Conservation (phyloP, 345 rosid species). For the Salix koriyanagi region DNA sequence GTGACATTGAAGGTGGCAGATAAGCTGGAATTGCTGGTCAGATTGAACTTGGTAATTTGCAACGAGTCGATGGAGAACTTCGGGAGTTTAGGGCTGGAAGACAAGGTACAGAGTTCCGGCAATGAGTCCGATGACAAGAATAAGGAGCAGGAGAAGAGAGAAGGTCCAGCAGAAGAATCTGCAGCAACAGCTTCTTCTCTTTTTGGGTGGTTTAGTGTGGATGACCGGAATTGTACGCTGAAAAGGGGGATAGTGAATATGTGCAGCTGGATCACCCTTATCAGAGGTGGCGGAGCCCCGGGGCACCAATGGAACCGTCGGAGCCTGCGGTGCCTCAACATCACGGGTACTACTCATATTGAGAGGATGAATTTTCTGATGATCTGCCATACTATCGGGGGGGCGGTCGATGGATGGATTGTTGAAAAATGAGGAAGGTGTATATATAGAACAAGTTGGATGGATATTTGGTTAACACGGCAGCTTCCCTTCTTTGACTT, state of each 20-base stretch:
- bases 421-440: too few relatives aligned
- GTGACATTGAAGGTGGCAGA: slow-evolving; percentile 53
- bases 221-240: slow-evolving; percentile 34
- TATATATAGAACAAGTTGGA: neutral
- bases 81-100: slow-evolving; percentile 80
- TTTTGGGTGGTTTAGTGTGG: slow-evolving; percentile 44
- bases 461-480: neutral
- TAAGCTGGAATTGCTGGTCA: slow-evolving; percentile 42
- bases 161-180: slow-evolving; percentile 66
- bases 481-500: neutral
- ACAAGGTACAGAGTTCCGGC: slow-evolving; percentile 61
- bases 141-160: slow-evolving; percentile 42
- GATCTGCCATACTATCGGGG: slow-evolving; percentile 36
- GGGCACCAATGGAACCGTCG: slow-evolving; percentile 57
- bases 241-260: slow-evolving; percentile 22
- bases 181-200: slow-evolving; percentile 49
- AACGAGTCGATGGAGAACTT: slow-evolving; percentile 56
- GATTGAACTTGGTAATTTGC: slow-evolving; percentile 45
- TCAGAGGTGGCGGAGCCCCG: slow-evolving; percentile 48
- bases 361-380: slow-evolving; percentile 59
- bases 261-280: slow-evolving; percentile 14
- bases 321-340: slow-evolving; percentile 41
- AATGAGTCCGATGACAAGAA: slow-evolving; percentile 36
- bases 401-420: too few relatives aligned
- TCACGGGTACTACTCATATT: slow-evolving; percentile 10